Base-by-base conservation (phyloP, 768 basidiomycete species). In the Auricularia heimuer region DNA sequence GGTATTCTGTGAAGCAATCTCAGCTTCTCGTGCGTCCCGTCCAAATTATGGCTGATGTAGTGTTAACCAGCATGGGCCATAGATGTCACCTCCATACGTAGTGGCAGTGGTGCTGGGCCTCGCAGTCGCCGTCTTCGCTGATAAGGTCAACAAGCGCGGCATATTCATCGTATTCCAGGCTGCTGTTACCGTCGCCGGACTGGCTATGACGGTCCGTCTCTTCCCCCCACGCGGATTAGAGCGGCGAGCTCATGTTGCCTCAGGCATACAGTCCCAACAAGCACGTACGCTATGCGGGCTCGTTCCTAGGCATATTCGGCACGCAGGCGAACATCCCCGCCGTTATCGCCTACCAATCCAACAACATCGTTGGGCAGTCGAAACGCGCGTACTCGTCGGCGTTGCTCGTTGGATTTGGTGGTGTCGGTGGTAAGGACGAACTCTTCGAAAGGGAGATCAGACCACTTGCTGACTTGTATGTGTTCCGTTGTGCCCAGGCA, bases 1-100 rank as follows among this genome's bases (percentile, higher is more conserved):
- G 71, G 2, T 72, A 67, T 64, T 65, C 65, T 7, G 62, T 63
- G 36, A 45, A 67, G 12, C 64, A 66, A 56, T 67, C 71, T 34
- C 69, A 70, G 33, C 51, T 69, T 63, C 67, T 72, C 54, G 68
- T 67, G 18, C 54, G 71, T 69, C 29, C 29, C 29, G 29, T 29
- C 29, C 29, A 29, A 29, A 29, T 29, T 29, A 1, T 29, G 29
- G 29, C 29, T 29, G 29, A 29, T 29, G 29, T 29, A 29, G 1
- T 29, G 29, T 29, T 29, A 2, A 29, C 29, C 29, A 29, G 29
- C 29, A 2, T 29, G 69, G 68, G 62, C 69, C 18, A 6, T 18
- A 51, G 62, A 68, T 68, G 45, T 64, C 71, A 11, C 71, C 71
- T 16, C 71, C 71, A 18, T 72, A 72, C 65, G 69, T 67, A 36